Base-by-base conservation (phyloP, 1,284 basidiomycete genomes). In the Cerrena zonata region DNA sequence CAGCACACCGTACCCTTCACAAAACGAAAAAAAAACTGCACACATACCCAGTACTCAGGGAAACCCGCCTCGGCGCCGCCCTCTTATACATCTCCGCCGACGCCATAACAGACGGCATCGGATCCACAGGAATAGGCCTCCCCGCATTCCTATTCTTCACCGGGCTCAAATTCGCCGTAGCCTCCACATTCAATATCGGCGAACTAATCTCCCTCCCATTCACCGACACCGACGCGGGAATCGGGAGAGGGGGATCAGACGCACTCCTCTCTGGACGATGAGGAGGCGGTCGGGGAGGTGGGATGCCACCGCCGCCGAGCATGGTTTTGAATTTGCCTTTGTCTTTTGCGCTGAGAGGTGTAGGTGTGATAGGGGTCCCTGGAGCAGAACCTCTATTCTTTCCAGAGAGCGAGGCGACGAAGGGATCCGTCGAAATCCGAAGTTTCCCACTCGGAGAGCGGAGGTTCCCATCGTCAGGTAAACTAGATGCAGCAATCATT, bases 121-220 rank as follows among this genome's bases (percentile, higher is more conserved):
- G 67, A 41, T 77, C 69, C 4, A 91, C 76, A 23, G 75, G 76
- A 48, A 92, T 89, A 10, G 90, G 89, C 55, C 77, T 77, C n/a
- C 44, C 44, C 10, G 44, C 44, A 24, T 27, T 25, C 15, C 82
- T 72, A 57, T 81, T 77, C 68, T 85, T 83, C 27, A 86, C 75
- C 30, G 89, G 87, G 55, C 78, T 85, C 78, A 89, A 79, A 54
- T 82, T 75, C 56, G 78, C 61, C 2, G 83, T 85, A n/a, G 86
- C 84, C 64, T 80, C 88, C 85, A 60, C 21, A 42, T 89, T 83
- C 25, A 79, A 70, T 25, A 86, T 77, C 5, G 86, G 86, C 21
- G 61, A 69, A 56, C 86, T 80, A 48, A 89, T 89, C 41, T 70
- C 70, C 63, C 79, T 86, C 19, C 83, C 83, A 39, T 74, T 73